phyloP scores from a whole-genome alignment of 2,329 filamentous ascomycete genomes.

The Colletotrichum gigasporum region DNA sequence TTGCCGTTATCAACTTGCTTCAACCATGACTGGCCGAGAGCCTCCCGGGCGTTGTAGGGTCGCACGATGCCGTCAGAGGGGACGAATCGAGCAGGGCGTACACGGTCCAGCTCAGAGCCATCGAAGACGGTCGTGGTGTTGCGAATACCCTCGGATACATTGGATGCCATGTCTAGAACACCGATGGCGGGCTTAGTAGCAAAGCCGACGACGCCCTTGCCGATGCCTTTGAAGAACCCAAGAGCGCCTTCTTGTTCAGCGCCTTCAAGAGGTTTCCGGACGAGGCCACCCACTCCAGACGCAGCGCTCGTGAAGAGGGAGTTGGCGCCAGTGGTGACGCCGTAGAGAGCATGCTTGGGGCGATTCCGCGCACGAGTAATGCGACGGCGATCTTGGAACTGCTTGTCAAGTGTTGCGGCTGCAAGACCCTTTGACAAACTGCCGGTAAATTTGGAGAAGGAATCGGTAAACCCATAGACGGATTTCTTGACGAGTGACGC shows the following conservation, averaged over 20 bases:
- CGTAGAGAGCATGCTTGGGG: constrained; percentile 96
- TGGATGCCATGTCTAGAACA: constrained; percentile 95
- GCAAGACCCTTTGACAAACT: constrained; percentile 96
- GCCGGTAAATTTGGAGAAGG: constrained; percentile 96
- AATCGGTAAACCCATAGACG: constrained; percentile 96
- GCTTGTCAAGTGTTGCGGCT: constrained; percentile 95
- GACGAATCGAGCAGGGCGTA: constrained; percentile 92
- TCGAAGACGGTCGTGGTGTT: constrained; percentile 99
- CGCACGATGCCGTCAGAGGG: constrained; percentile 92
- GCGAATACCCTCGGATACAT: constrained; percentile 95
- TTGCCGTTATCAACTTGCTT: constrained; percentile 98
- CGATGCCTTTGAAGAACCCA: constrained; percentile 97
- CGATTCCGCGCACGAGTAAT: constrained; percentile 93
- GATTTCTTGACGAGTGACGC: constrained; percentile 99
- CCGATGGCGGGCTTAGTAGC: constrained; percentile 97
- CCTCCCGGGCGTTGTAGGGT: constrained; percentile 93
- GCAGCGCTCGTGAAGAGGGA: constrained; percentile 93
- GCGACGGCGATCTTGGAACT: constrained; percentile 95
- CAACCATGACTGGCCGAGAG: constrained; percentile 97
- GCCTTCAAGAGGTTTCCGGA: constrained; percentile 92
- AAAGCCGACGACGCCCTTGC: constrained; percentile 92
- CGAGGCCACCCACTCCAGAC: constrained; percentile 91
- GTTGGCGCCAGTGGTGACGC: constrained; percentile 94
- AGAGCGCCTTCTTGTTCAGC: constrained; percentile 94
- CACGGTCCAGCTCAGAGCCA: constrained; percentile 90